These are phyloP conservation scores for Phytopythium litorale DNA, from an alignment of 352 stramenopile genomes.

Conservation along the genomic window DNA sequence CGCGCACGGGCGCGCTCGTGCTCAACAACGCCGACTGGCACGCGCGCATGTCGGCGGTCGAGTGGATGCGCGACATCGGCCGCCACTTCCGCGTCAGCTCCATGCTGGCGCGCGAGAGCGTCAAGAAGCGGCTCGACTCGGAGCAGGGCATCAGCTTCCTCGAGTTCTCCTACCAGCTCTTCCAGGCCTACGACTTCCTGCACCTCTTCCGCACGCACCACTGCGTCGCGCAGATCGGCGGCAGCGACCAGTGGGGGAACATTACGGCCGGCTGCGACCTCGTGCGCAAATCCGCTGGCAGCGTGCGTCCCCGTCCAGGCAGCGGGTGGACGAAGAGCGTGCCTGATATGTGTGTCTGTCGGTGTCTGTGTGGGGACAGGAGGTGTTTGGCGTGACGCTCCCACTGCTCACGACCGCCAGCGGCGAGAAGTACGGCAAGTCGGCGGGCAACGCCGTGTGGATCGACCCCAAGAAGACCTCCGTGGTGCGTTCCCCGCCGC, in stretches of 20 bases:
- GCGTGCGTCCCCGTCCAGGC: slow-evolving; percentile 20
- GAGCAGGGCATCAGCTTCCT: slow-evolving; percentile 98
- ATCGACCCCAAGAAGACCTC: slow-evolving; percentile 94
- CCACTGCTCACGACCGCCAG: slow-evolving; percentile 96
- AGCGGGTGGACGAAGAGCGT: not conserved
- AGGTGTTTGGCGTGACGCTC: slow-evolving; percentile 94
- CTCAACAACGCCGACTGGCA: slow-evolving; percentile 99
- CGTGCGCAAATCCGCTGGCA: slow-evolving; percentile 86
- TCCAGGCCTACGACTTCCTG: slow-evolving; percentile 99
- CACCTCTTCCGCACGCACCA: slow-evolving; percentile 92
- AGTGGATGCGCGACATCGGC: slow-evolving; percentile 97
- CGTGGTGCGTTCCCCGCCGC: slow-evolving; percentile 79
- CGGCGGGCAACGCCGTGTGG: slow-evolving; percentile 97
- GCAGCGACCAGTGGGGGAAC: slow-evolving; percentile 99
- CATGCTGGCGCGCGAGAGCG: slow-evolving; percentile 98
- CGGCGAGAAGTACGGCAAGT: slow-evolving; percentile 99
- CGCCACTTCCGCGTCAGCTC: slow-evolving; percentile 96
- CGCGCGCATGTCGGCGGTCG: slow-evolving; percentile 90
- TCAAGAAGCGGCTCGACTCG: slow-evolving; percentile 94
- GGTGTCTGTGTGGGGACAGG: slow-evolving; percentile 20
- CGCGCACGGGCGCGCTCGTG: slow-evolving; percentile 89
- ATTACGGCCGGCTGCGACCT: slow-evolving; percentile 98
- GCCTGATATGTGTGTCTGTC: not conserved
- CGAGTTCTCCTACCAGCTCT: slow-evolving; percentile 99
- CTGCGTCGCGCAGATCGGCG: slow-evolving; percentile 95